A percentile compares a stretch with the other conserved stretches of the same genome.
These are phyloP conservation scores for Xanthoparmelia taractica DNA, from an alignment of 495 filamentous ascomycete genomes.

Conservation along the genomic window DNA sequence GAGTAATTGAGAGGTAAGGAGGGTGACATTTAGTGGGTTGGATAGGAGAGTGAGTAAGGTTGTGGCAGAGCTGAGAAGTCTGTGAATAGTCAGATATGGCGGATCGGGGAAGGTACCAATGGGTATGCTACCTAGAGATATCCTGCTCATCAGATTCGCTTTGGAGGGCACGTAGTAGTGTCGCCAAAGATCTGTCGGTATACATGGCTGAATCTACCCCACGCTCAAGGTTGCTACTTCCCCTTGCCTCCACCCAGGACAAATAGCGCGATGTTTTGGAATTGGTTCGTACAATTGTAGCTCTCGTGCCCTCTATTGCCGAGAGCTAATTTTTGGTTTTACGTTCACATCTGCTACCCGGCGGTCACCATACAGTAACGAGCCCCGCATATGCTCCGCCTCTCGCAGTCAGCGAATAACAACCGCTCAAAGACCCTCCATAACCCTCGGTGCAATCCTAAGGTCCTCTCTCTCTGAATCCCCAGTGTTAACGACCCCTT, in stretches of 20 bases:
- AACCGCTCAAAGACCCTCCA: conserved; percentile 2
- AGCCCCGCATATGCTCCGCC: neutral
- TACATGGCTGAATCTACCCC: neutral
- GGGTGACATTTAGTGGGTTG: conserved; percentile 83
- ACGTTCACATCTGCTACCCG: neutral
- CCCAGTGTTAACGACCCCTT: conserved; percentile 19
- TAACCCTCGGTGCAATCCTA: conserved; percentile 12
- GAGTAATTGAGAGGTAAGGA: conserved; percentile 86
- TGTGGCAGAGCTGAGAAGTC: conserved; percentile 72
- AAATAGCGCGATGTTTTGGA: neutral
- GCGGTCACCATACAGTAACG: neutral
- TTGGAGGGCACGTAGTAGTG: conserved; percentile 47
- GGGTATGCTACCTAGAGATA: conserved; percentile 42
- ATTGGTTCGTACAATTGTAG: neutral
- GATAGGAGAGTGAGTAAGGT: conserved; percentile 73
- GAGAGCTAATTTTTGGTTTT: neutral
- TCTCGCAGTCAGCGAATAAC: neutral
- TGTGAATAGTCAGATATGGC: conserved; percentile 25
- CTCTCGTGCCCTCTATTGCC: neutral
- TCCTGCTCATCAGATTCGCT: conserved; percentile 43
- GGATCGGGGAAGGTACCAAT: neutral
- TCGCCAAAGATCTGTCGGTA: conserved; percentile 43
- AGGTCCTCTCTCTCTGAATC: conserved; percentile 8
- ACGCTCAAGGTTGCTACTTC: neutral
- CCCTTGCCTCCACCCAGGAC: too few relatives aligned